Percentiles rank a stretch among this genome's conserved stretches.
These are phyloP conservation scores for Punctularia strigosozonata DNA, from an alignment of 768 basidiomycete genomes.

Conservation along the genomic window DNA sequence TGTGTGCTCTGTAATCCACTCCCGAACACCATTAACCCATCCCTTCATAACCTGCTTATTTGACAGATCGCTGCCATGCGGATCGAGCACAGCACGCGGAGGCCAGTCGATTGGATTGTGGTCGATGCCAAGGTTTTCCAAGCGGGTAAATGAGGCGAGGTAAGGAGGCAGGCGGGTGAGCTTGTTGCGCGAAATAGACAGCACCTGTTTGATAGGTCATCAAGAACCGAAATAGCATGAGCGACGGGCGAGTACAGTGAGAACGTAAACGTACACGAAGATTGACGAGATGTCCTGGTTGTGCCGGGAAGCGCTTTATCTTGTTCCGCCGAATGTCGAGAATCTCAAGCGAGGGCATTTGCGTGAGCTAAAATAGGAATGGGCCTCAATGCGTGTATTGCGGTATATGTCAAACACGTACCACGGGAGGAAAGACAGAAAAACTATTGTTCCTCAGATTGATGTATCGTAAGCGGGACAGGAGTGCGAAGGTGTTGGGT, in stretches of 20 bases:
- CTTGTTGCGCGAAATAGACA: conserved; percentile 80
- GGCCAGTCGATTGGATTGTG: conserved; percentile 96
- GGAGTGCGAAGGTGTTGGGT: conserved; percentile 59
- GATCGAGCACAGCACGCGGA: conserved; percentile 43
- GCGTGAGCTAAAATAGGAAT: conserved; percentile 48
- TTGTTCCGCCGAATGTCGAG: conserved; percentile 92
- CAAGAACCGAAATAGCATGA: neutral
- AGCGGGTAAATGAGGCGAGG: conserved; percentile 53
- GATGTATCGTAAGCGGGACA: conserved; percentile 71
- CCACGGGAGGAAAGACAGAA: conserved; percentile 74
- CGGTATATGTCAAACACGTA: no score
- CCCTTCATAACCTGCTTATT: conserved; percentile 45
- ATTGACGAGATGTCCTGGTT: conserved; percentile 67
- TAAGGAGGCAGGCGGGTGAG: conserved; percentile 71
- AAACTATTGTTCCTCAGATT: conserved; percentile 83
- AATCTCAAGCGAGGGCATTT: conserved; percentile 82
- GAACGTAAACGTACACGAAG: conserved; percentile 44
- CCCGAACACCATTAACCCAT: conserved; percentile 63
- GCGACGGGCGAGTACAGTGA: neutral
- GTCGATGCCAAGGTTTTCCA: conserved; percentile 78
- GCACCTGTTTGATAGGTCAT: conserved; percentile 48
- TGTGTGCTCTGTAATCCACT: conserved; percentile 58
- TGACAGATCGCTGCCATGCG: conserved; percentile 26
- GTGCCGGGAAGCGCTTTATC: conserved; percentile 65
- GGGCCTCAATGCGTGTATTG: conserved; percentile 6